These are phyloP conservation scores for Botryotinia globosa DNA, from an alignment of 2,329 filamentous ascomycete genomes.

Conservation along the genomic window DNA sequence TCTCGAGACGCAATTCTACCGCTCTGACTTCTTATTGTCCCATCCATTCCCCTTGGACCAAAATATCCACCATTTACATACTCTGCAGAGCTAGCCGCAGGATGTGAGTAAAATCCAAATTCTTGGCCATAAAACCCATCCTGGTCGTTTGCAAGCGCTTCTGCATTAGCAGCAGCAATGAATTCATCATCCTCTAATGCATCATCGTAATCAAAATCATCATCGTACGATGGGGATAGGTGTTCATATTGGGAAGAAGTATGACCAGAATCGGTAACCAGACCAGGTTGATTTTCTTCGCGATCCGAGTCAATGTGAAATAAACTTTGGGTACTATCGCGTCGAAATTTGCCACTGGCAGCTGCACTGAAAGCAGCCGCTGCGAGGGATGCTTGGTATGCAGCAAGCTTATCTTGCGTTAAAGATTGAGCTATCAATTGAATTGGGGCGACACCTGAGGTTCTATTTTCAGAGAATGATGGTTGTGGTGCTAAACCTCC, in stretches of 20 bases:
- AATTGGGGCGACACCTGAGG: background rate
- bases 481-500: slow-evolving; percentile 31
- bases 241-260: slow-evolving; percentile 39
- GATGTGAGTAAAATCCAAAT: slow-evolving; percentile 87
- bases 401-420: slow-evolving; percentile 59
- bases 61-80: slow-evolving; percentile 87
- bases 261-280: slow-evolving; percentile 43
- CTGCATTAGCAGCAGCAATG: slow-evolving; percentile 92
- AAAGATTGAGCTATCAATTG: slow-evolving; percentile 38
- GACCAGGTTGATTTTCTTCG: slow-evolving; percentile 38
- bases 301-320: slow-evolving; percentile 30
- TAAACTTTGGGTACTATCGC: slow-evolving; percentile 43
- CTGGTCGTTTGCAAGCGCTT: slow-evolving; percentile 84
- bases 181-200: slow-evolving; percentile 83
- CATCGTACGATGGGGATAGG: slow-evolving; percentile 38
- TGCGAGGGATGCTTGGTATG: slow-evolving; percentile 81
- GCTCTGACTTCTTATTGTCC: slow-evolving; percentile 61
- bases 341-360: slow-evolving; percentile 70
- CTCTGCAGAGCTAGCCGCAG: slow-evolving; percentile 43
- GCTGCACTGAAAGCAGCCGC: slow-evolving; percentile 76
- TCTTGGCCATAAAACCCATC: slow-evolving; percentile 96
- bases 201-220: slow-evolving; percentile 56
- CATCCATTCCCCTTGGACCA: slow-evolving; percentile 66
- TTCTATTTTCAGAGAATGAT: slow-evolving; percentile 26
- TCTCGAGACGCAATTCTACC: slow-evolving; percentile 74